These are phyloP conservation scores for Penicillium soppii DNA, from an alignment of 495 filamentous ascomycete genomes.

Conservation along the genomic window DNA sequence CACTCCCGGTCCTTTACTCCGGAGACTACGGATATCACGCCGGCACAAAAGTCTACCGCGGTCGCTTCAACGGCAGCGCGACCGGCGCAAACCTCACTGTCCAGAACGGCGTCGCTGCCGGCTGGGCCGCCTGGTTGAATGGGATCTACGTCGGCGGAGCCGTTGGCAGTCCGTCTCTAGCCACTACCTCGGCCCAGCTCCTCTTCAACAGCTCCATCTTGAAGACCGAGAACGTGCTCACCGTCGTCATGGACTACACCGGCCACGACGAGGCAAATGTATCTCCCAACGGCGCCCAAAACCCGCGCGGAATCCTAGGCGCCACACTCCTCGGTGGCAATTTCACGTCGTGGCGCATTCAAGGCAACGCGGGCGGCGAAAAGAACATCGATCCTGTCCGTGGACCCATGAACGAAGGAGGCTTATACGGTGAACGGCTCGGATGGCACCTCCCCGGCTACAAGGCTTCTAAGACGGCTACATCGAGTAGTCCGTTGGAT, in stretches of 20 bases:
- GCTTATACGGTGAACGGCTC: constrained; percentile 61
- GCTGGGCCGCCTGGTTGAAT: constrained; percentile 55
- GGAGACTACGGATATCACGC: constrained; percentile 74
- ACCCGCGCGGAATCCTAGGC: constrained; percentile 65
- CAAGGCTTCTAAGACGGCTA: constrained; percentile 39
- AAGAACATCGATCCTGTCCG: constrained; percentile 60
- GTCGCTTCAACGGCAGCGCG: constrained; percentile 59
- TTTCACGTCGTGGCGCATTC: constrained; percentile 66
- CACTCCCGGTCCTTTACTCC: constrained; percentile 53
- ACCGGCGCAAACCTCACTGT: constrained; percentile 58
- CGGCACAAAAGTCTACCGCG: constrained; percentile 65
- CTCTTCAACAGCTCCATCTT: constrained; percentile 44
- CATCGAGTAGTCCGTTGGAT: constrained; percentile 37
- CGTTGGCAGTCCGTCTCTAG: constrained; percentile 47
- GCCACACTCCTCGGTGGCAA: constrained; percentile 48
- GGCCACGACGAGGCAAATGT: constrained; percentile 64
- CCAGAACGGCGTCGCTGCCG: constrained; percentile 61
- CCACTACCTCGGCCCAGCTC: constrained; percentile 18
- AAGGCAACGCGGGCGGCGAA: constrained; percentile 73
- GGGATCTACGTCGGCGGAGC: constrained; percentile 52
- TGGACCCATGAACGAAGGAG: constrained; percentile 74
- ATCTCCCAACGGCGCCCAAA: constrained; percentile 58
- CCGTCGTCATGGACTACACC: constrained; percentile 67
- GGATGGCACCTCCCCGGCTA: constrained; percentile 66
- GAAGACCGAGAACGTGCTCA: constrained; percentile 55